Conservation (phyloP, 768 basidiomycete species). For the Mycena rosella region DNA sequence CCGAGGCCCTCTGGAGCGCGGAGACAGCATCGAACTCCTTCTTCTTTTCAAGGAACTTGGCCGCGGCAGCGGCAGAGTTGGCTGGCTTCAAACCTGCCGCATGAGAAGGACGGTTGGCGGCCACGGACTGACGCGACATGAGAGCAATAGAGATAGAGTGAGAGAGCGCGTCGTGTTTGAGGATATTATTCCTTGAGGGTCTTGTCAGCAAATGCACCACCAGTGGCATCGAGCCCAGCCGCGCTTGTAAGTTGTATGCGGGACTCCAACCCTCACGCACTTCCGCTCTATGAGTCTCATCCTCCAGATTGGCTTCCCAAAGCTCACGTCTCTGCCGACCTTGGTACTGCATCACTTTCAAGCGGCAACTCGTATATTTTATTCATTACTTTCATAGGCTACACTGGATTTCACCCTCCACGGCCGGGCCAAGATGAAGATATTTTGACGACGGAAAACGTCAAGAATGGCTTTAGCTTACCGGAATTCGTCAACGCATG, state of each 20-base stretch:
- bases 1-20: conserved; percentile 75
- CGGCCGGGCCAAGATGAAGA: conserved; percentile 83
- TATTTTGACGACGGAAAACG: conserved; percentile 69
- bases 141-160: conserved; percentile 33
- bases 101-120: conserved; percentile 64
- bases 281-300: conserved; percentile 71
- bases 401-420: conserved; percentile 82
- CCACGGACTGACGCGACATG: conserved; percentile 65
- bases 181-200: background rate
- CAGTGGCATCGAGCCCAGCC: too few species aligned
- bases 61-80: conserved; percentile 61
- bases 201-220: background rate
- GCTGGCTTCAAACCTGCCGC: conserved; percentile 51
- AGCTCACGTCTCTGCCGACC: conserved; percentile 74
- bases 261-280: conserved; percentile 31
- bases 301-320: conserved; percentile 83
- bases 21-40: conserved; percentile 84
- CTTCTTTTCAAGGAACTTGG: conserved; percentile 81
- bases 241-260: conserved; percentile 5
- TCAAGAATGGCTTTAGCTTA: conserved; percentile 75
- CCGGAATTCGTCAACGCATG: conserved; percentile 70
- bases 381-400: conserved; percentile 62
- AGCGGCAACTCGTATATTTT: background rate
- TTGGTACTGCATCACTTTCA: conserved; percentile 63
- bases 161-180: conserved; percentile 9